Percentiles rank a stretch among this genome's conserved stretches.
phyloP scores from a whole-genome alignment of 2,329 filamentous ascomycete species.

The Claviceps maximensis region DNA sequence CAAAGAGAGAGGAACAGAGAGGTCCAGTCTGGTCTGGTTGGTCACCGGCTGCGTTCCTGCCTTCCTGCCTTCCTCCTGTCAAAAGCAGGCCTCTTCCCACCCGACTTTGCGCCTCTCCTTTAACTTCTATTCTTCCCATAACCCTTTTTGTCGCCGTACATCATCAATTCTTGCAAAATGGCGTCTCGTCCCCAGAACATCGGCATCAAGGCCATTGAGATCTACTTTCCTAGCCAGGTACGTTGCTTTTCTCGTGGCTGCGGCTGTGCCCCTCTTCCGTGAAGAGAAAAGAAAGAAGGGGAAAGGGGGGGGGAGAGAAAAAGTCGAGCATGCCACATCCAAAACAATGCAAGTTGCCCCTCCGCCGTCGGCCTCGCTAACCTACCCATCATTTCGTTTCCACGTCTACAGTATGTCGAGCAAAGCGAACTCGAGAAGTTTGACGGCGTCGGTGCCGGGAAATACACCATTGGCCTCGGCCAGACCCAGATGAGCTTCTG shows the following conservation, averaged over 20 bases:
- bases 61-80: background rate
- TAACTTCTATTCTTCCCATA: background rate
- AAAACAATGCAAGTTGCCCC: slow-evolving; percentile 5
- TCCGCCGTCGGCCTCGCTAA: slow-evolving; percentile 14
- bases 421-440: slow-evolving; percentile 75
- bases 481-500: slow-evolving; percentile 91
- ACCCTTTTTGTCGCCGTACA: background rate
- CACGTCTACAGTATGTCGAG: slow-evolving; percentile 58
- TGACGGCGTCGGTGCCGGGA: slow-evolving; percentile 68
- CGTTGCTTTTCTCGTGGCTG: slow-evolving; percentile 17
- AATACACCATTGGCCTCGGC: slow-evolving; percentile 84
- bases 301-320: background rate
- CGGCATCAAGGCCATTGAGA: slow-evolving; percentile 85
- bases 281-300: background rate
- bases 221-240: slow-evolving; percentile 81
- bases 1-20: background rate
- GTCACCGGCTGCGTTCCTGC: too few species aligned
- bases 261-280: slow-evolving; percentile 2
- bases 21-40: background rate
- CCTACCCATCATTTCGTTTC: slow-evolving; percentile 6
- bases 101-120: background rate
- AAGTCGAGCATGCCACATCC: background rate
- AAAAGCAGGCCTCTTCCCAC: slow-evolving; percentile 6
- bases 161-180: slow-evolving; percentile 34
- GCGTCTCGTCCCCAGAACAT: slow-evolving; percentile 70